Conservation (phyloP, 345 rosid genomes). For the Angophora floribunda region DNA sequence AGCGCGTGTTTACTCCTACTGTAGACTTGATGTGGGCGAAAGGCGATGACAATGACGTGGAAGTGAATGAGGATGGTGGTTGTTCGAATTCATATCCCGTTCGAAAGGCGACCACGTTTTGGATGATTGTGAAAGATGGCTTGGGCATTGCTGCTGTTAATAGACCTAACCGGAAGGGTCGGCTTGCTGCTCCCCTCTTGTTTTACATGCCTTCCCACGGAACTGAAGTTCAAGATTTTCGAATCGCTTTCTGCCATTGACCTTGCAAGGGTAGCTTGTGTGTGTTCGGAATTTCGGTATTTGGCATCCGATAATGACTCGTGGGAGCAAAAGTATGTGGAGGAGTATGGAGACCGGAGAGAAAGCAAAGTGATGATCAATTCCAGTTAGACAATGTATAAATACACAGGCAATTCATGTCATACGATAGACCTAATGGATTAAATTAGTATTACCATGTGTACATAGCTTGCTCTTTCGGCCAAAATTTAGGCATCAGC, state of each 20-base stretch:
- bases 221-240: neutral
- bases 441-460: neutral
- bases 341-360: neutral
- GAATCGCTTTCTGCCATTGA: neutral
- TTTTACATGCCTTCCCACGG: neutral
- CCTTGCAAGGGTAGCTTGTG: neutral
- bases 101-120: constrained; percentile 39
- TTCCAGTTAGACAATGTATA: too few relatives aligned
- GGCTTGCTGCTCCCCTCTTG: neutral
- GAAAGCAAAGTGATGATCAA: neutral
- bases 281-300: neutral
- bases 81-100: neutral
- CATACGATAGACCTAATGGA: neutral
- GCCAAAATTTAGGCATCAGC: neutral
- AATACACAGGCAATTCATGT: fast-evolving
- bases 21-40: constrained; percentile 18
- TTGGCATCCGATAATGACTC: neutral
- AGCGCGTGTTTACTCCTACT: constrained; percentile 23
- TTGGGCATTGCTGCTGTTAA: constrained; percentile 1
- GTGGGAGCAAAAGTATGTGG: neutral
- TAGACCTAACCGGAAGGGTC: neutral
- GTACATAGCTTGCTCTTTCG: fast-evolving
- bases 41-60: neutral
- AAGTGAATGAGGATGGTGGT: neutral
- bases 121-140: constrained; percentile 66